Base-by-base conservation (phyloP, 75 land plant genomes). In the Gnetum montanum region DNA sequence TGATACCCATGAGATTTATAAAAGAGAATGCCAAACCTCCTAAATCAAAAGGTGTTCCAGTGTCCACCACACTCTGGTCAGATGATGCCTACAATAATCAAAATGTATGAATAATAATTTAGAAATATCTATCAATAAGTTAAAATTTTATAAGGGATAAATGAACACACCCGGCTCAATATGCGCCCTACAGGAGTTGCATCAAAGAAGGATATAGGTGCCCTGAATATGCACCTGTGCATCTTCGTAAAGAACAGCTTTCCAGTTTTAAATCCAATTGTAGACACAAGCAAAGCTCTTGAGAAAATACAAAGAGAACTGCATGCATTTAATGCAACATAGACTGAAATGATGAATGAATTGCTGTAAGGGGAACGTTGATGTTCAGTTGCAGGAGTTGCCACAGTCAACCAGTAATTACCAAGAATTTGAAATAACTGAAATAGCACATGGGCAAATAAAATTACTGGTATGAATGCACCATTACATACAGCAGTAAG, bases 321-420 rank as follows among this genome's bases (percentile, higher is more conserved):
- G 2, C 71, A 77, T 34, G 57, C 67, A 4, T 79, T 66, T 40
- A 90, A 46, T 40, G 69, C 57, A 24, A 63, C 44, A 68, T 74
- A 90, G 23, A 77, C 61, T 11, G 47, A 64, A 2, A 90, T 71
- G 43, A 90, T 44, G 36, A 57, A 52, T 18, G 46, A 49, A 29
- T 25, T 69, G 49, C 54, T 59, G 7, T 79, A 67, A 33, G 52
- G 52, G 26, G 36, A 50, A 12, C 58, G 34, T 18, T 58, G 56
- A 11, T 53, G 16, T 34, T 78, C 84, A 18, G 11, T n/a, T 27
- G 33, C 23, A 4, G 54, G 54, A 24, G 81, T 76, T 16, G 73
- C 86, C 86, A 83, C 79, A 4, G 96, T 75, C 49, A 90, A 75
- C 96, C 96, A 90, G 49, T 77, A 90, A 60, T 78, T 86, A 60